A percentile compares a stretch with the other conserved stretches of the same genome.
Evolutionary conservation across 176 grass and related monocot genomes (phyloP).

Genomic region (Luzula sylvatica): DNA sequence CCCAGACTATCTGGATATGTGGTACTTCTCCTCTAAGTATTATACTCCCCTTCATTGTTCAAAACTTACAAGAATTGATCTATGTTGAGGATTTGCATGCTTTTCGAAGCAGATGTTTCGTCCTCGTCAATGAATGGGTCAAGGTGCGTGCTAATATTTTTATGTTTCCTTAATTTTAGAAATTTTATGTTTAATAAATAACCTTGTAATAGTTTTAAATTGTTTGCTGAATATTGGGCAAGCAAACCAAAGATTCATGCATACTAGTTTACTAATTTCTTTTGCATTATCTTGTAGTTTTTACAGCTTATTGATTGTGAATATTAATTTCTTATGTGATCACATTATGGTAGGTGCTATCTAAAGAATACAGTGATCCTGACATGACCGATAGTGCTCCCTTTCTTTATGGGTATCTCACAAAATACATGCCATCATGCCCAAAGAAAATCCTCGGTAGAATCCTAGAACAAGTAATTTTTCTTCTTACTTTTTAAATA

Average conservation of each 20-base stretch:
- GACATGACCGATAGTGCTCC: conserved; percentile 25
- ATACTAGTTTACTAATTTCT: too few species aligned
- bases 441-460: conserved; percentile 46
- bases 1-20: conserved; percentile 43
- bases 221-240: too few species aligned
- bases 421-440: conserved; percentile 19
- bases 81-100: conserved; percentile 17
- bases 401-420: conserved; percentile 47
- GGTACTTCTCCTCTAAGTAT: conserved; percentile 3
- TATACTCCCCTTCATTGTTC: conserved; percentile 32
- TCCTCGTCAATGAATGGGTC: conserved; percentile 64
- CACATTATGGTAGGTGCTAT: conserved; percentile 29
- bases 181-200: too few species aligned
- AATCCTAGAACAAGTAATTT: conserved; percentile 67
- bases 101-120: conserved; percentile 30
- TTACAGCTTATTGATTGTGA: not conserved
- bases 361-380: conserved; percentile 37
- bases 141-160: conserved; percentile 43
- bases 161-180: too few species aligned
- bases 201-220: too few species aligned
- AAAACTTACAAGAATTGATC: conserved; percentile 49
- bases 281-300: too few species aligned
- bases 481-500: conserved; percentile 15
- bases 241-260: too few species aligned
- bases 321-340: conserved; percentile 19